These are phyloP conservation scores for Chaetoceros tenuissimus DNA, from an alignment of 108 stramenopile genomes.

Conservation along the genomic window DNA sequence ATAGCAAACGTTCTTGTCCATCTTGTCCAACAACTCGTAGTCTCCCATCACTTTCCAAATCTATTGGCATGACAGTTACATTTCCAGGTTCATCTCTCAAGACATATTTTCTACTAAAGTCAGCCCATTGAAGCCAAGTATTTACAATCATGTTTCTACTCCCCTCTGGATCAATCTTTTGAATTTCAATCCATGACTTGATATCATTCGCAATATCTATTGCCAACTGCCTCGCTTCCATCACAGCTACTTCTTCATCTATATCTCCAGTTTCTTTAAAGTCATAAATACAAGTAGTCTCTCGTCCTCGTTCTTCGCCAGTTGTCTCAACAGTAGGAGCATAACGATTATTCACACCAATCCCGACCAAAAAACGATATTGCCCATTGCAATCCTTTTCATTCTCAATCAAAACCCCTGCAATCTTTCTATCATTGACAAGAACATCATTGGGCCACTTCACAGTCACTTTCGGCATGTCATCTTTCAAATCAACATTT, in stretches of 20 bases:
- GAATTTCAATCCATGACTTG: not conserved
- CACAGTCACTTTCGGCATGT: conserved; percentile 39
- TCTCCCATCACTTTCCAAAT: conserved; percentile 38
- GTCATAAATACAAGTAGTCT: conserved; percentile 51
- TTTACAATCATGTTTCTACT: conserved; percentile 10
- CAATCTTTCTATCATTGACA: conserved; percentile 46
- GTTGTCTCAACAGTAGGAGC: conserved; percentile 59
- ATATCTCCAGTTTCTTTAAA: conserved; percentile 14
- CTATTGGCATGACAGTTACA: conserved; percentile 30
- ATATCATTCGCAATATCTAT: not conserved
- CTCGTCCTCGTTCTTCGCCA: conserved; percentile 50
- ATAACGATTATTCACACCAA: conserved; percentile 85
- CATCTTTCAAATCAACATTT: not conserved
- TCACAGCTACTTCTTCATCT: not conserved
- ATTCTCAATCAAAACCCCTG: conserved; percentile 67
- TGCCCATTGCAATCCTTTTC: conserved; percentile 20
- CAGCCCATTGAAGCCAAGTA: conserved; percentile 36
- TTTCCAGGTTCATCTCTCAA: conserved; percentile 20
- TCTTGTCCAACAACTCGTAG: conserved; percentile 28
- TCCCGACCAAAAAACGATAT: conserved; percentile 84
- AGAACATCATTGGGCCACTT: conserved; percentile 97
- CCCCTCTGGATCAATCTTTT: not conserved
- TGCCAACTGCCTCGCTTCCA: not conserved
- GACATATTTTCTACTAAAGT: conserved; percentile 21
- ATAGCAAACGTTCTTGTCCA: conserved; percentile 25